Base-by-base conservation (phyloP, 2,329 filamentous ascomycete genomes). In the Beauveria australis region DNA sequence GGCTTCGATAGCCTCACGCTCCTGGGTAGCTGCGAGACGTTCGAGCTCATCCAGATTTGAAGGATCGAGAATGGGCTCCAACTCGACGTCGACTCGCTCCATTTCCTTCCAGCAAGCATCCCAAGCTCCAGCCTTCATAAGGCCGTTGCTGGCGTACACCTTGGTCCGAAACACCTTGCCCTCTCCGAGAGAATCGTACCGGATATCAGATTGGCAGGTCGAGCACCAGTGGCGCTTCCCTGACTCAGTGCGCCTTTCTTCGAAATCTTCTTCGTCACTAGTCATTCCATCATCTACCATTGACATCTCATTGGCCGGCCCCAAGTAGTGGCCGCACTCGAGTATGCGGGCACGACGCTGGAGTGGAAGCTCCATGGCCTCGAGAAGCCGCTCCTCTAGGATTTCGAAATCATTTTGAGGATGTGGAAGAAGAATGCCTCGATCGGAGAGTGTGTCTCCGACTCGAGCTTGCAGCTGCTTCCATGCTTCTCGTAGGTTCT, bases 31-130 rank as follows among this genome's bases (percentile, higher is more conserved):
- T 43, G 76, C 77, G 9, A 87, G 73, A n/a, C 75, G 76, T 62
- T 86, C 82, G 22, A 92, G 75, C 65, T 85, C 83, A 19, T 81
- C 79, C 59, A 85, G 80, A 14, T 88, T 70, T 1, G 78, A 74
- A 0, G 82, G 72, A 19, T 85, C 82, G 12, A 92, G 81, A 68
- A 87, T 83, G 3, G 94, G 89, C 67, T 89, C 85, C 57, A 99
- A 84, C 73, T 97, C 93, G 1, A 96, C 90, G 69, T 99, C 94
- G 0, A 97, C 91, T n/a, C 93, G 84, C 75, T 99, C 94, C 94
- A 99, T 99, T 74, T 97, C 93, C 66, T 85, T 89, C 93, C 93
- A 99, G 62, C 91, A 93, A 2, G 92, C 92, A 5, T 85, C 84
- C 94, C 94, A 99, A 0, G 94, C 93, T 0, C 91, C 91, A 5